Evolutionary conservation across 805 yeast species (phyloP).

Genomic region (Barnettozyma vustinii): DNA sequence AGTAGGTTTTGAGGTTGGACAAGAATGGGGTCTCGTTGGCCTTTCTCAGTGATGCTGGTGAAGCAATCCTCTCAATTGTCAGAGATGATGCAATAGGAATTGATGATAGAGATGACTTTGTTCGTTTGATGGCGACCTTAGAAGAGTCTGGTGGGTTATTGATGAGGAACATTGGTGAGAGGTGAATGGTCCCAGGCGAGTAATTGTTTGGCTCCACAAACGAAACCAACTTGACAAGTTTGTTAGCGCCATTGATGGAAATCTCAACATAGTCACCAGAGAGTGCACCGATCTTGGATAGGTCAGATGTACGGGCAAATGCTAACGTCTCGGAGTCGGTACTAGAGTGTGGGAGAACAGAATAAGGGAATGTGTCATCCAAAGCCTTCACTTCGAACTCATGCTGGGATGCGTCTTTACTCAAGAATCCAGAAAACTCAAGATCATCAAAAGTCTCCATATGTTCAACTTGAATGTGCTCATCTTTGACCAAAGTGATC

Average conservation of each 20-base stretch:
- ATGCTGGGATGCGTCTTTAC: not conserved
- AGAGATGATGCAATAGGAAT: conserved; percentile 55
- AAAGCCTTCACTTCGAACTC: conserved; percentile 6
- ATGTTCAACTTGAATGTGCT: not conserved
- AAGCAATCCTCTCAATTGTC: conserved; percentile 59
- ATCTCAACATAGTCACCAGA: conserved; percentile 61
- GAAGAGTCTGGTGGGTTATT: conserved; percentile 38
- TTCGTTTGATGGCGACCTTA: conserved; percentile 14
- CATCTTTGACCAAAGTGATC: conserved; percentile 45
- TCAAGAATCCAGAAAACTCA: conserved; percentile 17
- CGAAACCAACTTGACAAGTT: conserved; percentile 39
- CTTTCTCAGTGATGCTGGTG: conserved; percentile 64
- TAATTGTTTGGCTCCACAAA: conserved; percentile 58
- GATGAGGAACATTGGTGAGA: conserved; percentile 58
- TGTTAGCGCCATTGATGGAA: conserved; percentile 6
- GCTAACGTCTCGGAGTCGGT: conserved; percentile 40
- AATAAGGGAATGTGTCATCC: conserved; percentile 3
- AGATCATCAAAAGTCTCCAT: conserved; percentile 3
- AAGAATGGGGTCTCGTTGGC: conserved; percentile 56
- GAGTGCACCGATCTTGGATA: conserved; percentile 54
- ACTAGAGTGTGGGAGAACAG: conserved; percentile 9
- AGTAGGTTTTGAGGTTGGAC: conserved; percentile 53
- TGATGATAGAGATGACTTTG: conserved; percentile 16
- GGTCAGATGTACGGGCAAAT: conserved; percentile 41
- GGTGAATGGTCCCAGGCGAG: conserved; percentile 35